These are phyloP conservation scores for Candida qinlingensis DNA, from an alignment of 805 yeast species.

Conservation along the genomic window DNA sequence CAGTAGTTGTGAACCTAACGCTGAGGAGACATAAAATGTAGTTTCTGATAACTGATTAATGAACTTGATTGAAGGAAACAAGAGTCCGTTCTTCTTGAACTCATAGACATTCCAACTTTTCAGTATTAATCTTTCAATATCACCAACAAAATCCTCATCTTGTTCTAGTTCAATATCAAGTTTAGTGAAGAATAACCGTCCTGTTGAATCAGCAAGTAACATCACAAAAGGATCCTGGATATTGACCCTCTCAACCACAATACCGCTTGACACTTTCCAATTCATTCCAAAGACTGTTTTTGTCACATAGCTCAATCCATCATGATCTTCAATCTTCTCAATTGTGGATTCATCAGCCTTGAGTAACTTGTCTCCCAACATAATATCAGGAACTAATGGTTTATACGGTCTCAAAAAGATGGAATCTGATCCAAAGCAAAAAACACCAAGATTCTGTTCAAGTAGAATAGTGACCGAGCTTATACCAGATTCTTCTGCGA, in stretches of 20 bases:
- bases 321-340: neutral
- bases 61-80: neutral
- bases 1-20: slow-evolving; percentile 6
- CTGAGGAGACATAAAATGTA: slow-evolving; percentile 7
- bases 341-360: slow-evolving; percentile 5
- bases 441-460: slow-evolving; percentile 1
- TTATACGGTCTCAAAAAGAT: neutral
- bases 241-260: neutral
- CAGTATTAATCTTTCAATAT: neutral
- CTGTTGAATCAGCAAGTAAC: slow-evolving; percentile 1
- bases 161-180: neutral
- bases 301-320: neutral
- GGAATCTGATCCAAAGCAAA: neutral
- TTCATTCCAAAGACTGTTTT: neutral
- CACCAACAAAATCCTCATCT: slow-evolving; percentile 1
- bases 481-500: neutral
- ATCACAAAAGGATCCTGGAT: neutral
- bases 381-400: neutral
- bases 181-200: neutral
- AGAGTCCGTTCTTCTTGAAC: neutral
- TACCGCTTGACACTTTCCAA: slow-evolving; percentile 3
- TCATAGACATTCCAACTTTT: slow-evolving; percentile 5
- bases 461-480: neutral
- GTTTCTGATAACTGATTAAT: slow-evolving; percentile 6
- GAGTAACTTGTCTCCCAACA: neutral